Evolutionary conservation across 805 yeast species (phyloP).

Genomic region (Suhomyces emberorum): DNA sequence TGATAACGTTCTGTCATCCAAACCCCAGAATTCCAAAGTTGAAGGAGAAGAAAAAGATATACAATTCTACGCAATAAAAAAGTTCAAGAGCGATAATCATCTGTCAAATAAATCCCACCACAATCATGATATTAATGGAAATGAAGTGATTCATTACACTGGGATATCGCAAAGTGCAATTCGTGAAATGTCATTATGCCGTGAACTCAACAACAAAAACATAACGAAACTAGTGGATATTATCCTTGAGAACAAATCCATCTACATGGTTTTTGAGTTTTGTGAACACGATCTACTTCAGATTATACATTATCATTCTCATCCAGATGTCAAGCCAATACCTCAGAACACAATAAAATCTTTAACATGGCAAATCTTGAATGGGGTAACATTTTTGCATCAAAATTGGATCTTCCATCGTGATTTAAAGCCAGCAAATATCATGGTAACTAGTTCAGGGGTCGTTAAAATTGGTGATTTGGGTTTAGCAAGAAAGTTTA

Average conservation of each 20-base stretch:
- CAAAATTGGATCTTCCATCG: slow-evolving; percentile 96
- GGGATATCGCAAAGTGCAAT: slow-evolving; percentile 96
- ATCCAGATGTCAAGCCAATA: slow-evolving; percentile 76
- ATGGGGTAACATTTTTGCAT: slow-evolving; percentile 88
- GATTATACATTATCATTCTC: slow-evolving; percentile 91
- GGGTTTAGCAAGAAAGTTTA: slow-evolving; percentile 86
- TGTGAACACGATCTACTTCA: slow-evolving; percentile 95
- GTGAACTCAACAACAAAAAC: slow-evolving; percentile 79
- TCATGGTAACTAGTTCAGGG: slow-evolving; percentile 89
- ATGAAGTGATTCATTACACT: slow-evolving; percentile 83
- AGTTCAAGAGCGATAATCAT: slow-evolving; percentile 80
- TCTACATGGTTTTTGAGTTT: slow-evolving; percentile 92
- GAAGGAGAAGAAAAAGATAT: slow-evolving; percentile 6
- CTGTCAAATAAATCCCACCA: slow-evolving; percentile 30
- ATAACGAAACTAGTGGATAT: slow-evolving; percentile 78
- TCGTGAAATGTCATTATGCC: slow-evolving; percentile 91
- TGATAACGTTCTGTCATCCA: slow-evolving; percentile 5
- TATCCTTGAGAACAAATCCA: slow-evolving; percentile 80
- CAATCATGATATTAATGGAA: slow-evolving; percentile 56
- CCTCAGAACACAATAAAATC: slow-evolving; percentile 80
- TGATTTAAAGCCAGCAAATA: slow-evolving; percentile 95
- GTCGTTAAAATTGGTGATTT: slow-evolving; percentile 94
- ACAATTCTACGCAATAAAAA: slow-evolving; percentile 78
- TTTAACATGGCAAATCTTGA: slow-evolving; percentile 85
- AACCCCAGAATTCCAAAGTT: not conserved